Evolutionary conservation across 202 grass and related monocot genomes (phyloP), one percentile per base, ranked within the genome.

Genomic region (Zizania palustris): DNA sequence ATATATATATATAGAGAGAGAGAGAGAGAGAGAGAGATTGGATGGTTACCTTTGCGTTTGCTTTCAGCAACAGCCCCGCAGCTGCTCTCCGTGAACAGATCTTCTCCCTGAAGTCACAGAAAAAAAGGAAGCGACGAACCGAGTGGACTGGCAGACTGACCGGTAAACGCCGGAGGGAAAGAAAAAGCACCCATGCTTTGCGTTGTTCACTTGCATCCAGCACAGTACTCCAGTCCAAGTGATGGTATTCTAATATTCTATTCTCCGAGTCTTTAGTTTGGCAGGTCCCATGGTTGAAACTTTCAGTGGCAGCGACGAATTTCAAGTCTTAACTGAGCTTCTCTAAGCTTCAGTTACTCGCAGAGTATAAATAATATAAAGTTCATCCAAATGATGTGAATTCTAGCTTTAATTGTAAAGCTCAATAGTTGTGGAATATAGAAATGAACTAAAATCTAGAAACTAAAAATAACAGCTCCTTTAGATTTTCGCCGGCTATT

Each of bases 41-140:
- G 45, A 58, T 34, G 57, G 45, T 64, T 34, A 65, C 78, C 65
- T 59, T 86, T 73, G 85, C 79, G 69, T 87, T 72, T 53, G 66
- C 60, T 82, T 87, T 48, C 20, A 44, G 85, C 72, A 65, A 75
- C 71, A 50, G 18, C 36, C 1, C 34, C 53, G 62, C 58, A 67
- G 63, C 13, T 45, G 55, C 46, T 62, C 46, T 33, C 4, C 14
- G 28, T 28, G 36, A 58, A 5, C 20, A 16, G n/a, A 65, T 71
- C 83, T 57, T 76, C 38, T 49, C 57, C 1, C 12, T 6, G 21
- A 85, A 80, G 77, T 75, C 71, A 38, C 61, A 4, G 28, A 28
- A 5, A 44, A 44, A 41, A 20, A 3, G 39, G 63, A 53, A 73
- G 60, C 5, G 49, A 48, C 49, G 11, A 21, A 15, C 2, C 40